phyloP scores from a whole-genome alignment of 305 asterid genomes.

The Plantago lanceolata region DNA sequence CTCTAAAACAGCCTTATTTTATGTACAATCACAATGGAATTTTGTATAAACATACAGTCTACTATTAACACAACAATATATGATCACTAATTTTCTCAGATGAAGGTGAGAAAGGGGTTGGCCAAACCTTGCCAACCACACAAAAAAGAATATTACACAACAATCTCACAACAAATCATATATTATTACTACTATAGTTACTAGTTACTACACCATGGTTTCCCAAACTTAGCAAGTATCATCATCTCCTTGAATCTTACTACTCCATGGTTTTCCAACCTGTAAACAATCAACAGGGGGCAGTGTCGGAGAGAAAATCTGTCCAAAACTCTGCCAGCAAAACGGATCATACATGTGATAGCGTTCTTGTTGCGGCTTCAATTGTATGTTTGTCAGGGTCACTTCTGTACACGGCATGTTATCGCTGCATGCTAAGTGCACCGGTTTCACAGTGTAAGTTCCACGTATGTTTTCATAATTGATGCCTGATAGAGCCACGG shows the following conservation, averaged over 20 bases:
- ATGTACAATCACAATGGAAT: too few species aligned
- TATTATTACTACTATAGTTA: conserved; percentile 8
- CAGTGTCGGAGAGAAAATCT: conserved; percentile 57
- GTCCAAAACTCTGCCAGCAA: conserved; percentile 85
- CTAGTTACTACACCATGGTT: not conserved
- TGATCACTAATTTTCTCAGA: conserved; percentile 24
- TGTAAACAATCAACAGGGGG: conserved; percentile 70
- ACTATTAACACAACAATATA: too few species aligned
- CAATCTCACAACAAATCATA: conserved; percentile 11
- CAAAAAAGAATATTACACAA: conserved; percentile 54
- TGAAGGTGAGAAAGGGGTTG: conserved; percentile 66
- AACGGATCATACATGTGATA: conserved; percentile 79
- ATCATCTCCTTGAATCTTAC: conserved; percentile 50
- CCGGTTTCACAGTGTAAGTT: conserved; percentile 77
- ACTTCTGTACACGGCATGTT: conserved; percentile 66
- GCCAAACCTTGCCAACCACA: conserved; percentile 61
- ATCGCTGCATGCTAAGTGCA: conserved; percentile 87
- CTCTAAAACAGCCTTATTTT: too few species aligned
- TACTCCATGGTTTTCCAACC: conserved; percentile 64
- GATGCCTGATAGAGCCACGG: conserved; percentile 77
- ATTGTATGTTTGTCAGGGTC: conserved; percentile 51
- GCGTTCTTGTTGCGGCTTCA: conserved; percentile 53
- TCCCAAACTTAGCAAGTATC: conserved; percentile 46
- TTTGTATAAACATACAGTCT: too few species aligned
- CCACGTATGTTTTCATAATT: conserved; percentile 68